Evolutionary conservation across 2,329 filamentous ascomycete genomes (phyloP).

Genomic region (Colletotrichum navitas): DNA sequence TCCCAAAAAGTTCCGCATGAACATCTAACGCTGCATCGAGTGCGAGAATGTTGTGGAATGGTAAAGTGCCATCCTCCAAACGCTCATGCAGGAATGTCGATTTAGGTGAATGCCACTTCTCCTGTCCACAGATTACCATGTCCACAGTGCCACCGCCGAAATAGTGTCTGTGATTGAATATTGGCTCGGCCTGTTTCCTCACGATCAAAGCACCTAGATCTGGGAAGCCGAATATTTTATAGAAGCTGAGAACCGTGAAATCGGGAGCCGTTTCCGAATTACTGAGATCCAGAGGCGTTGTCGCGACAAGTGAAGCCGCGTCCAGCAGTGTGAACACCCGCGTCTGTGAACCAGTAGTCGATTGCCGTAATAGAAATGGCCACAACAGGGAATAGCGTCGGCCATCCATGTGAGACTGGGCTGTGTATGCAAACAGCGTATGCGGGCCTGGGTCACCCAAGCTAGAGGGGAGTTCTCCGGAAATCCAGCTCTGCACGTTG

Average conservation of each 20-base stretch:
- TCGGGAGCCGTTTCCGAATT: conserved; percentile 76
- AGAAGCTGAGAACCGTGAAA: conserved; percentile 89
- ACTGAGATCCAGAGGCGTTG: conserved; percentile 79
- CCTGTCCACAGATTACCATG: conserved; percentile 82
- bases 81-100: conserved; percentile 78
- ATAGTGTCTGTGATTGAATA: conserved; percentile 78
- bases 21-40: conserved; percentile 79
- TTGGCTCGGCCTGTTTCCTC: conserved; percentile 73
- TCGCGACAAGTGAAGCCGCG: conserved; percentile 84
- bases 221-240: conserved; percentile 98
- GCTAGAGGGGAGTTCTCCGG: conserved; percentile 51
- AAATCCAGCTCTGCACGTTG: conserved; percentile 76
- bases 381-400: conserved; percentile 65
- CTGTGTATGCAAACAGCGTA: conserved; percentile 49
- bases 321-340: conserved; percentile 54
- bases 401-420: conserved; percentile 43
- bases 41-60: conserved; percentile 91
- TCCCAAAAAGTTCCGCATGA: conserved; percentile 77
- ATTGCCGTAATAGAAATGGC: conserved; percentile 60
- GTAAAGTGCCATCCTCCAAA: conserved; percentile 91
- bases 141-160: conserved; percentile 97
- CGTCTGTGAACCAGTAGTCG: neutral
- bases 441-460: conserved; percentile 46
- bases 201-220: conserved; percentile 90
- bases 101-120: conserved; percentile 88